Percentiles rank a stretch among this genome's conserved stretches.
These are phyloP conservation scores for Calocera viscosa DNA, from an alignment of 768 basidiomycete genomes.

Conservation along the genomic window DNA sequence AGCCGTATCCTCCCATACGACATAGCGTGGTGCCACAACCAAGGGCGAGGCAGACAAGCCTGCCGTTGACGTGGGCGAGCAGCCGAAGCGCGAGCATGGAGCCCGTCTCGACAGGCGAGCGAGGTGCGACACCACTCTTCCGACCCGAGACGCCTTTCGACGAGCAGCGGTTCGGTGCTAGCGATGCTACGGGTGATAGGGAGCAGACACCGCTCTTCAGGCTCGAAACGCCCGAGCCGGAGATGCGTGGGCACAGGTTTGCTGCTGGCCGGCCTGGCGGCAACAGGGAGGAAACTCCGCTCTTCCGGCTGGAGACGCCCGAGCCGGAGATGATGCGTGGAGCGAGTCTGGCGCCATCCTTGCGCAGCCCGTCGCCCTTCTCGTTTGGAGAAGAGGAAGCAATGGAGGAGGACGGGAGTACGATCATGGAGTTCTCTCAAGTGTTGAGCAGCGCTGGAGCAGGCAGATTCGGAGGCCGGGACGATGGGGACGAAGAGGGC, in stretches of 20 bases:
- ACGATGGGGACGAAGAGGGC: slow-evolving; percentile 3
- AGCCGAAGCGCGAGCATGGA: slow-evolving; percentile 27
- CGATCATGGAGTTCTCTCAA: slow-evolving; percentile 68
- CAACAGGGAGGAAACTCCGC: slow-evolving; percentile 43
- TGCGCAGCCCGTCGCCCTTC: slow-evolving; percentile 34
- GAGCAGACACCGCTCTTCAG: slow-evolving; percentile 59
- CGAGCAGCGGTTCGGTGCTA: slow-evolving; percentile 8
- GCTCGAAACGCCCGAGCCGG: slow-evolving; percentile 34
- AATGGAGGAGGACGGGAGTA: slow-evolving; percentile 33
- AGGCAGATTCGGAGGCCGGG: slow-evolving; percentile 19
- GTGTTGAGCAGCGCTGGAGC: slow-evolving; percentile 47
- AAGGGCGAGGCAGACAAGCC: neutral
- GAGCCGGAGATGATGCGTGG: slow-evolving; percentile 19
- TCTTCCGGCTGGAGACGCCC: slow-evolving; percentile 47
- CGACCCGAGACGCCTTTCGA: slow-evolving; percentile 9
- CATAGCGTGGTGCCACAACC: neutral
- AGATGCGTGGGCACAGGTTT: slow-evolving; percentile 30
- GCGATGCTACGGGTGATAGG: slow-evolving; percentile 24
- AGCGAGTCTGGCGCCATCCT: slow-evolving; percentile 30
- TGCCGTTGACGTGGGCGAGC: slow-evolving; percentile 15
- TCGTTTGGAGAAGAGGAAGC: slow-evolving; percentile 22
- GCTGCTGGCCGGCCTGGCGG: slow-evolving; percentile 14
- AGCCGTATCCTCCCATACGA: slow-evolving; percentile 57
- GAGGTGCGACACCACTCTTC: slow-evolving; percentile 20
- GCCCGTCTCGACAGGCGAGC: slow-evolving; percentile 23